Evolutionary conservation across 306 rosid genomes (phyloP).

Genomic region (Dalbergia cochinchinensis): DNA sequence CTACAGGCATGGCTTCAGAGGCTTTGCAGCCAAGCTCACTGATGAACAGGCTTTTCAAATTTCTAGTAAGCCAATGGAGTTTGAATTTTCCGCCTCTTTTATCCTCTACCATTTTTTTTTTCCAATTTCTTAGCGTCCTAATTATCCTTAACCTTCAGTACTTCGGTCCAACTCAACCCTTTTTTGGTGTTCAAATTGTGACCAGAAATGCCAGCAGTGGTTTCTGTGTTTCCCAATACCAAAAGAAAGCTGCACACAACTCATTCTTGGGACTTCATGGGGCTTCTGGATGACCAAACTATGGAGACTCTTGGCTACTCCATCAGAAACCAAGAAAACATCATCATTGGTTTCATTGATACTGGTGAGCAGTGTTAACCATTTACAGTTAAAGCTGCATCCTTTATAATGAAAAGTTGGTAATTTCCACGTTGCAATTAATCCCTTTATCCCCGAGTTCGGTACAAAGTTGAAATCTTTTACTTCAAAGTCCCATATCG

Average conservation of each 20-base stretch:
- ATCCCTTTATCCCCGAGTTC: constrained; percentile 1
- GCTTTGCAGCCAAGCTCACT: constrained; percentile 84
- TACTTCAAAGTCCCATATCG: constrained; percentile 24
- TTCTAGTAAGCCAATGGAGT: constrained; percentile 58
- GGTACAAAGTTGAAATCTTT: not conserved
- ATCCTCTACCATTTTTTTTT: constrained; percentile 1
- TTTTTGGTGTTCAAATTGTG: constrained; percentile 29
- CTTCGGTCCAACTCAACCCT: constrained; percentile 1
- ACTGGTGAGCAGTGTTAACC: constrained; percentile 60
- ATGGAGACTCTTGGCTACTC: constrained; percentile 75
- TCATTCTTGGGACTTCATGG: constrained; percentile 97
- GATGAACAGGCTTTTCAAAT: constrained; percentile 75
- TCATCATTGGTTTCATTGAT: constrained; percentile 86
- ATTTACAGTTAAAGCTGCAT: constrained; percentile 11
- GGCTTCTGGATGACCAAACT: constrained; percentile 76
- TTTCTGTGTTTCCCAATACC: constrained; percentile 84
- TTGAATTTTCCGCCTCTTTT: not conserved
- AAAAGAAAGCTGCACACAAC: constrained; percentile 84
- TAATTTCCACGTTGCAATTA: constrained; percentile 13
- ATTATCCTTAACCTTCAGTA: not conserved
- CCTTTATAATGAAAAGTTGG: constrained; percentile 35
- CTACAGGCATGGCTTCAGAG: constrained; percentile 77
- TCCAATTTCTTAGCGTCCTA: not conserved
- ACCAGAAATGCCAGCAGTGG: constrained; percentile 79
- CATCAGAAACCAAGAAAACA: constrained; percentile 77